Evolutionary conservation across 164 flowering plant species (phyloP).

Genomic region (Cinnamomum micranthum): DNA sequence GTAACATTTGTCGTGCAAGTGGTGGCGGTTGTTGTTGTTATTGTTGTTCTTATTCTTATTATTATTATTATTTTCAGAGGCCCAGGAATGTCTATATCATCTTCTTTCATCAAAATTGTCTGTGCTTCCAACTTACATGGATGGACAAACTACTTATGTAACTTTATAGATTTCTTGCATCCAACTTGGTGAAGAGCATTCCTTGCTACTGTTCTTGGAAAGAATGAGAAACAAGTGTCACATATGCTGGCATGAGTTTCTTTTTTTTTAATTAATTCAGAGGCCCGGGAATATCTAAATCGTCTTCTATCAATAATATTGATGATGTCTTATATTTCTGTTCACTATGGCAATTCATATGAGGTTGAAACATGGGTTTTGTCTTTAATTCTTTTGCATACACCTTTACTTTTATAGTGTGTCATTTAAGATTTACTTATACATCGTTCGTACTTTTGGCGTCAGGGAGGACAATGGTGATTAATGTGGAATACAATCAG

Average conservation of each 20-base stretch:
- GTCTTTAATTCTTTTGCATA: not conserved
- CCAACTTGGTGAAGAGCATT: not conserved
- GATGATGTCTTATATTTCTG: too few species aligned
- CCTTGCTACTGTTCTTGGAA: not conserved
- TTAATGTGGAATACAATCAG: constrained; percentile 99
- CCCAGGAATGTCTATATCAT: too few species aligned
- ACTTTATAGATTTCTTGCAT: not conserved
- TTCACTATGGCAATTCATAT: not conserved
- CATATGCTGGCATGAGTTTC: not conserved
- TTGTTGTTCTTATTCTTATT: too few species aligned
- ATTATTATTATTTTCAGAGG: too few species aligned
- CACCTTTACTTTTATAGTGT: not conserved
- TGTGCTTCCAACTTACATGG: not conserved
- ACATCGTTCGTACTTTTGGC: not conserved
- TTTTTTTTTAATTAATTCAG: too few species aligned
- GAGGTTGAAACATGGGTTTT: not conserved
- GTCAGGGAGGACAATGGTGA: constrained; percentile 94
- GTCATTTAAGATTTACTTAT: not conserved
- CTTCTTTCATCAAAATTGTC: too few species aligned
- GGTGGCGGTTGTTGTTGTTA: not conserved
- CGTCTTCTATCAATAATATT: too few species aligned
- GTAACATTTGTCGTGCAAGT: not conserved
- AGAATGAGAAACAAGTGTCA: not conserved
- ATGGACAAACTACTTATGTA: not conserved
- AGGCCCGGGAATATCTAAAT: too few species aligned